A percentile compares a stretch with the other conserved stretches of the same genome.
These are phyloP conservation scores for Amanita phalloides DNA, from an alignment of 768 basidiomycete genomes.

Conservation along the genomic window DNA sequence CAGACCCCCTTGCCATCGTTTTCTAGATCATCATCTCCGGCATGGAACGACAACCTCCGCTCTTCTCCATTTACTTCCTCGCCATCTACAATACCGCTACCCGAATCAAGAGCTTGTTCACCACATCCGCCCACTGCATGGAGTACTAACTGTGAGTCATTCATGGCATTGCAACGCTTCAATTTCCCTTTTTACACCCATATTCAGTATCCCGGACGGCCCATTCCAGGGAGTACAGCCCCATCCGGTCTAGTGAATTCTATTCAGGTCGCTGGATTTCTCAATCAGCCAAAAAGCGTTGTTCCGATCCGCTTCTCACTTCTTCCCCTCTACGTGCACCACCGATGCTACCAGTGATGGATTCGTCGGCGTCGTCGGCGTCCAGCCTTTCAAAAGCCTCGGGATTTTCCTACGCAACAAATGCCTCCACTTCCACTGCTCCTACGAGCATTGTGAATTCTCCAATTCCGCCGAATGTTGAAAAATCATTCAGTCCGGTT, in stretches of 20 bases:
- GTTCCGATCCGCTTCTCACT: not conserved
- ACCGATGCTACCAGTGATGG: not conserved
- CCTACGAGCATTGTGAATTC: not conserved
- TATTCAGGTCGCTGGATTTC: not conserved
- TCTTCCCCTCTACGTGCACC: not conserved
- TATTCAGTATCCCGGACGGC: not conserved
- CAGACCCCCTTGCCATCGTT: not conserved
- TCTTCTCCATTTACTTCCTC: not conserved
- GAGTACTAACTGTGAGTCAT: not conserved
- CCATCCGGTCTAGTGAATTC: not conserved
- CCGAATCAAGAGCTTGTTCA: not conserved
- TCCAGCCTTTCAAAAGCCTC: not conserved
- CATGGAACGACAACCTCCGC: not conserved
- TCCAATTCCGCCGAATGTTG: not conserved
- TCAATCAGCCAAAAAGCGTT: not conserved
- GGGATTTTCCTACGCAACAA: not conserved
- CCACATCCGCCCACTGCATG: not conserved
- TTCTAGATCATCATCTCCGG: not conserved
- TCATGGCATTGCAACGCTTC: not conserved
- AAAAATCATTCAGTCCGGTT: too few relatives aligned
- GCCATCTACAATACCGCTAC: not conserved
- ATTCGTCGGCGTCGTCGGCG: not conserved
- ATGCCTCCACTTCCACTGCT: not conserved
- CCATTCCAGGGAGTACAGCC: not conserved
- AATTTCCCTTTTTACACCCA: not conserved